Base-by-base conservation (phyloP, 176 grass and related monocot species). In the Aegilops umbellulata region DNA sequence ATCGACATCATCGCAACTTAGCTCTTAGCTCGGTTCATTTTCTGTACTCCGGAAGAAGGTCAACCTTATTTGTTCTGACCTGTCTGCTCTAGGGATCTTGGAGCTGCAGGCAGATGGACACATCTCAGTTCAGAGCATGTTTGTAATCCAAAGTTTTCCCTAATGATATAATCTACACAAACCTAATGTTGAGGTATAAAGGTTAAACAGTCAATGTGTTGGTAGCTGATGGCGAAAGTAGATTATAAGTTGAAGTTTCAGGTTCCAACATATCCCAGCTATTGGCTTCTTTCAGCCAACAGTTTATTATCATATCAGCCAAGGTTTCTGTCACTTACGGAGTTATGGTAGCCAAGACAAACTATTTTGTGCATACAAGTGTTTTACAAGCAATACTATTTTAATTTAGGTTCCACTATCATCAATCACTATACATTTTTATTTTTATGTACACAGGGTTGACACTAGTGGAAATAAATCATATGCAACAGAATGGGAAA, bases 71-170 rank as follows among this genome's bases (percentile, higher is more conserved):
- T 85, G 82, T 27, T 91, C 82, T 91, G 86, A 31, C 86, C 77
- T 88, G 86, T 77, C 53, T 82, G 90, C 77, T 88, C 86, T 16
- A 88, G 44, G n/a, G 51, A 70, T 85, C 86, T 85, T 53, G 90
- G 90, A 62, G 86, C 90, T 88, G 90, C 82, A 88, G 53, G 55
- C 24, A 82, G 17, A 81, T 55, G 51, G 10, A 51, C 53, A 80
- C 29, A 65, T 67, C 71, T 91, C 24, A 88, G 69, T 80, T 57
- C 42, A 84, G 69, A 70, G 10, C 70, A 72, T 39, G 79, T 9
- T 61, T 39, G 23, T 3, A 76, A 67, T 7, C 63, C 27, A 69
- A 29, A 76, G 31, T 49, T 49, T 27, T 15, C 49, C 25, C 47
- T 60, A 7, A 76, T 14, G 19, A 61, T 41, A 67, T 26, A 74